phyloP scores from a whole-genome alignment of 2,329 filamentous ascomycete genomes.

The Hypomyces rosellus region DNA sequence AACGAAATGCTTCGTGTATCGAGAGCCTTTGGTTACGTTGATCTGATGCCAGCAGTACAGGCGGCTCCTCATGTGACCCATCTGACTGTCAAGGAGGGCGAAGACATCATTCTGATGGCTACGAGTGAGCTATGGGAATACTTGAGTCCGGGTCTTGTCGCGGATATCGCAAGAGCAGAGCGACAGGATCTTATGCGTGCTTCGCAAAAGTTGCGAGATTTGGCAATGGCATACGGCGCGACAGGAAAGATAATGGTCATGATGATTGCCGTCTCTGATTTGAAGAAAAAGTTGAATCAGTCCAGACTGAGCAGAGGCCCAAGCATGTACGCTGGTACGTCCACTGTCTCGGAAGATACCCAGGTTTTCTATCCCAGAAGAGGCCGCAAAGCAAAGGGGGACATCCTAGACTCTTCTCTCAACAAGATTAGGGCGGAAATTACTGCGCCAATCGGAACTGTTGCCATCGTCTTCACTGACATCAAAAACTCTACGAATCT shows the following conservation, averaged over 20 bases:
- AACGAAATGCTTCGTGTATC: constrained; percentile 91
- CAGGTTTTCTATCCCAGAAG: constrained; percentile 59
- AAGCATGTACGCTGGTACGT: constrained; percentile 79
- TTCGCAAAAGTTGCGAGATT: constrained; percentile 86
- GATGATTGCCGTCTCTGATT: constrained; percentile 88
- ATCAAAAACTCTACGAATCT: constrained; percentile 97
- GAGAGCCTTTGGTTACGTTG: constrained; percentile 88
- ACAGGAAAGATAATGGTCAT: constrained; percentile 98
- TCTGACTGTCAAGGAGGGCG: constrained; percentile 73
- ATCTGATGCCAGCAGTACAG: constrained; percentile 87
- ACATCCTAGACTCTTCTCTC: constrained; percentile 77
- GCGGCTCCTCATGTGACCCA: constrained; percentile 80
- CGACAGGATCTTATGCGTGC: constrained; percentile 88
- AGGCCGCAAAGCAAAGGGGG: constrained; percentile 55
- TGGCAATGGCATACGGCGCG: constrained; percentile 92
- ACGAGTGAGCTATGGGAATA: constrained; percentile 95
- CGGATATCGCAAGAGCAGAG: constrained; percentile 84
- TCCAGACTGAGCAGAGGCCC: constrained; percentile 67
- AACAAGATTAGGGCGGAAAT: constrained; percentile 85
- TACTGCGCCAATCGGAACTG: constrained; percentile 80
- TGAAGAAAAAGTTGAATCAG: constrained; percentile 75
- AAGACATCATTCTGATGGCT: constrained; percentile 89
- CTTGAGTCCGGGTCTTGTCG: constrained; percentile 79
- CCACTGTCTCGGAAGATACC: constrained; percentile 64
- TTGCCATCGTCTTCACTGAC: constrained; percentile 94